Base-by-base conservation (phyloP, 192 early-diverging fungal genomes). In the Piromyces sp. region DNA sequence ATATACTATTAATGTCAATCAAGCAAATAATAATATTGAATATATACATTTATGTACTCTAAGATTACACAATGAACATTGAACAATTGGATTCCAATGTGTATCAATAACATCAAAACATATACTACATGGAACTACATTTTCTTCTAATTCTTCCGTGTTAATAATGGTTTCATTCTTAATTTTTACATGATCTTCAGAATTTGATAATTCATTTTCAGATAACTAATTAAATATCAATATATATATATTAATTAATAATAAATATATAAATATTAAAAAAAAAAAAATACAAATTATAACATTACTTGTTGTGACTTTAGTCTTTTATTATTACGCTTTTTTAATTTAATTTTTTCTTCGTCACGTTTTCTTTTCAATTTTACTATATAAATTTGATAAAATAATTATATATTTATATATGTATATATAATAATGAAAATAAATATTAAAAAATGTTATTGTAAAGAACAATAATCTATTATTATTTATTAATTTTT, bases 351-450 rank as follows among this genome's bases (percentile, higher is more conserved):
- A 5, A 28, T 5, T 68, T 68, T 68, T 68, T 68, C 51, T 68
- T 68, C 51, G 26, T 68, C 51, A 38, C 30, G 83, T 83, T 29
- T 86, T 81, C 19, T 80, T 30, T 84, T 87, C 26, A 80, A 68
- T 2, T 79, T 84, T 29, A 36, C 42, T 19, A 83, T 19, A n/a
- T 26, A 37, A 13, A 15, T 26, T 13, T 42, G 36, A 78, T 14
- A 68, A 16, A 42, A 38, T 19, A 3, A 13, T 33, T 30, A 78
- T 31, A 29, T 33, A 84, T 3, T 33, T 9, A n/a, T 9, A 33
- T 33, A 33, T 9, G 9, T 33, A 33, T 6, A 33, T 33, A 33
- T 33, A 33, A 33, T 6, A 9, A 33, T 33, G 3, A 33, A 33
- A 6, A 33, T 6, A 33, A 6, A 33, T 33, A 33, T 33, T 33